Evolutionary conservation across 345 rosid genomes (phyloP), one percentile per base, ranked within the genome.

Genomic region (Salix caprea): DNA sequence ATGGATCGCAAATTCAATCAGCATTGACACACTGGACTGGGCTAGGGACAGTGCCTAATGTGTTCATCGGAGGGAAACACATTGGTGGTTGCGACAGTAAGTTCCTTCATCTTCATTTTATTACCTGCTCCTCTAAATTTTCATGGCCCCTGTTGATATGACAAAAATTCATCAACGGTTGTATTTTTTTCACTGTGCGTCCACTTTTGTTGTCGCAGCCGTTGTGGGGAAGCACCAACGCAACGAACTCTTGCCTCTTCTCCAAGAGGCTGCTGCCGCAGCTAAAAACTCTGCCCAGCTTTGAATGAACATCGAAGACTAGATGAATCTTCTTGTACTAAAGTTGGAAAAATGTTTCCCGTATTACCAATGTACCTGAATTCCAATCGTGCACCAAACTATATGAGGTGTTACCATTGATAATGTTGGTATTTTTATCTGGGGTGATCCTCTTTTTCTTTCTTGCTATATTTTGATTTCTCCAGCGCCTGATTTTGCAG

Each of bases 51-150:
- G 91, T 93, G 64, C 94, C 96, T 2, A 86, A 82, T 56, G 94
- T 90, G 65, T 91, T 93, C 85, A 89, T 88, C 21, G 90, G 84
- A 64, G 94, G 87, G 8, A 90, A 89, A 76, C 91, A 88, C 42
- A 85, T 91, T 5, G 92, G 89, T 56, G 96, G 96, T 46, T 92
- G 91, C 61, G 89, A 91, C 54, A n/a, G 96, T 90, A 82, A 86
- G 84, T 19, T 21, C 46, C 7, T 2, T 21, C 9, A 18, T 10
- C 13, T 40, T 15, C 10, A 7, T 5, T 13, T 34, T 30, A 6
- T 4, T 24, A 19, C 3, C 44, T 11, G 6, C 15, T 26, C 14
- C 56, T 52, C 24, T 62, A 6, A 32, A 32, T 32, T 58, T 58
- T 5, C 13, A 11, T 67, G 19, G 4, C 15, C 34, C 2, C 61